Conservation (phyloP, 306 rosid genomes). For the peach (Prunus persica) region Prunus_persica_NCBIv2 NC_034014.1:27838501-27839000, state of each 20-base stretch:
- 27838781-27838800: slow-evolving; percentile 47
- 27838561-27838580: background rate
- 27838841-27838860: slow-evolving; percentile 65
- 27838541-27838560: background rate
- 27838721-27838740: slow-evolving; percentile 86
- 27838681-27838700: slow-evolving; percentile 67
- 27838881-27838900: slow-evolving; percentile 75
- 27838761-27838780: slow-evolving; percentile 57
- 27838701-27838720: slow-evolving; percentile 89
- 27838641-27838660: background rate
- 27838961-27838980: background rate
- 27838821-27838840: slow-evolving; percentile 64
- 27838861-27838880: slow-evolving; percentile 66
- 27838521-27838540: background rate
- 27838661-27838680: background rate
- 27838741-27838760: slow-evolving; percentile 78
- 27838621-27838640: background rate
- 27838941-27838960: background rate
- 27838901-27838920: slow-evolving; percentile 54
- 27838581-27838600: background rate
- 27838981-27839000: background rate
- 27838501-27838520: background rate
- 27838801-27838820: slow-evolving; percentile 55
- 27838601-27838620: background rate
- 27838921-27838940: slow-evolving; percentile 6